phyloP scores from a whole-genome alignment of 164 flowering plant genomes.

The Houttuynia cordata region DNA sequence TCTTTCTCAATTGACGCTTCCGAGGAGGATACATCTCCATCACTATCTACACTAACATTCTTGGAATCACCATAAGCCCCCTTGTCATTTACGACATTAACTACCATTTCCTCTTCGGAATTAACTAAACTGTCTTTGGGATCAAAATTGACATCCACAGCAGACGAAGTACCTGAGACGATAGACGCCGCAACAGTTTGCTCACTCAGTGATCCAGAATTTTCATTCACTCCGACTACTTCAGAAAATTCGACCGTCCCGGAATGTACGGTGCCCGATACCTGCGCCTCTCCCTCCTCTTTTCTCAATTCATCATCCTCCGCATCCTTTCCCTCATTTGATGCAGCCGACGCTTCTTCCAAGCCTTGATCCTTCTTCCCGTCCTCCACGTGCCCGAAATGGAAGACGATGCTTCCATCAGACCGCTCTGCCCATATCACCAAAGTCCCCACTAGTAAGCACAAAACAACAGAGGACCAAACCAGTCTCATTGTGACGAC shows the following conservation, averaged over 20 bases:
- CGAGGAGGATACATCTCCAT: background rate
- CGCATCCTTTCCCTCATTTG: background rate
- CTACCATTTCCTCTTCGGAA: background rate
- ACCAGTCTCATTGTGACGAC: background rate
- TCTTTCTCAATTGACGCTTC: background rate
- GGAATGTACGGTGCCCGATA: background rate
- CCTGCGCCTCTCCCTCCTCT: background rate
- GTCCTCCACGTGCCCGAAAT: conserved; percentile 3
- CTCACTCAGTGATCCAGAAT: background rate
- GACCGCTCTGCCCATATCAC: conserved; percentile 7
- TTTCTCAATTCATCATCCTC: background rate
- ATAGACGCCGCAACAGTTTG: background rate
- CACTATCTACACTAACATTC: no score
- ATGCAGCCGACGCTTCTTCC: background rate
- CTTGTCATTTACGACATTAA: background rate
- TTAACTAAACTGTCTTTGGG: no score
- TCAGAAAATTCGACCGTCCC: background rate
- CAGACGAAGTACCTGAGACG: background rate
- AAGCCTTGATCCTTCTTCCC: background rate
- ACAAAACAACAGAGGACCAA: background rate
- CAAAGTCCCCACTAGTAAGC: conserved; percentile 5
- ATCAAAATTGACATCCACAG: background rate
- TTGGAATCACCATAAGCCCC: background rate
- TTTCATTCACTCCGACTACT: background rate
- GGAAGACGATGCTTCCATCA: conserved; percentile 9